These are phyloP conservation scores for Gilbertella persicaria DNA, from an alignment of 371 early-diverging fungal genomes.

Conservation along the genomic window DNA sequence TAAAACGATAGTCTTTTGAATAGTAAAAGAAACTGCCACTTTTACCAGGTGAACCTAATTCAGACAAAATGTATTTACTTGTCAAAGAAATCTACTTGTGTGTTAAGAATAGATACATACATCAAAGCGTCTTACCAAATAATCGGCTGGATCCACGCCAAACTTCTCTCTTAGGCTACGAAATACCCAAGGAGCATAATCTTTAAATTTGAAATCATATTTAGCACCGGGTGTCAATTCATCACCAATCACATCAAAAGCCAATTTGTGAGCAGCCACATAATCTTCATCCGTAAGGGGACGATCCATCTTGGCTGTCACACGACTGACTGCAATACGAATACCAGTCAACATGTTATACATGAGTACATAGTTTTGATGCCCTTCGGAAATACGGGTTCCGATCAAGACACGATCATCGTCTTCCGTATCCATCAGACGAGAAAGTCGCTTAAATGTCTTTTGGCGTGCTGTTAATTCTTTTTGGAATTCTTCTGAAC, in stretches of 20 bases:
- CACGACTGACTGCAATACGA: constrained; percentile 83
- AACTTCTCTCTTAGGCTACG: constrained; percentile 83
- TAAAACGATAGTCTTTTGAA: constrained; percentile 96
- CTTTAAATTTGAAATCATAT: constrained; percentile 98
- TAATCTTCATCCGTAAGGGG: constrained; percentile 77
- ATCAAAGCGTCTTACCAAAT: constrained; percentile 61
- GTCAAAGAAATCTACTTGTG: constrained; percentile 78
- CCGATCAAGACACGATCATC: constrained; percentile 62
- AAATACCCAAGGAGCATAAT: constrained; percentile 97
- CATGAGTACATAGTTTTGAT: constrained; percentile 85
- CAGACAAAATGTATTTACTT: constrained; percentile 92
- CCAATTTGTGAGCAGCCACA: constrained; percentile 84
- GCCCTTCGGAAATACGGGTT: constrained; percentile 67
- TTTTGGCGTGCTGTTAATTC: constrained; percentile 40
- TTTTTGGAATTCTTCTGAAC: constrained; percentile 47
- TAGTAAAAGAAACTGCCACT: constrained; percentile 95
- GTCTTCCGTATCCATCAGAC: constrained; percentile 30
- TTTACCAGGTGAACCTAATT: constrained; percentile 92
- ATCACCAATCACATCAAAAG: constrained; percentile 92
- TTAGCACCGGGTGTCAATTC: constrained; percentile 89
- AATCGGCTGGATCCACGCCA: constrained; percentile 88
- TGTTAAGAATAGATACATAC: background rate
- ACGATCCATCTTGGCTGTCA: constrained; percentile 78
- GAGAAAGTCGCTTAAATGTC: constrained; percentile 44
- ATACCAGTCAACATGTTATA: constrained; percentile 97